phyloP scores from a whole-genome alignment of 1,284 basidiomycete species.

The Sanguinoderma infundibulare region DNA sequence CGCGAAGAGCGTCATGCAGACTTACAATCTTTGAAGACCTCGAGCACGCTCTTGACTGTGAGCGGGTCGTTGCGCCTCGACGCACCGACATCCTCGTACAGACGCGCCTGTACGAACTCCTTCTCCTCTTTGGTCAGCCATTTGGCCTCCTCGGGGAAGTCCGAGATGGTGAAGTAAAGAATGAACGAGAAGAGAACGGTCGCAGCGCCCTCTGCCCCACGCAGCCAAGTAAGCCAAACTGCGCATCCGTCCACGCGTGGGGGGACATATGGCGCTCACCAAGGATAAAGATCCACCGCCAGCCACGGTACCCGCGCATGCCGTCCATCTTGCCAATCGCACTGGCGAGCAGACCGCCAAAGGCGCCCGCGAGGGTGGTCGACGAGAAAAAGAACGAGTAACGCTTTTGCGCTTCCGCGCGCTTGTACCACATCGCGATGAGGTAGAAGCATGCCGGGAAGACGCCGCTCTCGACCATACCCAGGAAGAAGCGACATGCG shows the following conservation, averaged over 20 bases:
- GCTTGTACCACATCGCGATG: slow-evolving; percentile 43
- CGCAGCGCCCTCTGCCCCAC: slow-evolving; percentile 37
- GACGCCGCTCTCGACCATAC: slow-evolving; percentile 37
- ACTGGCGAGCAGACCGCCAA: slow-evolving; percentile 40
- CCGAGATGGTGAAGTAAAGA: slow-evolving; percentile 35
- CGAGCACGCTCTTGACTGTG: slow-evolving; percentile 24
- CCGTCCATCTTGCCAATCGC: slow-evolving; percentile 43
- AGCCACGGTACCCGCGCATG: slow-evolving; percentile 35
- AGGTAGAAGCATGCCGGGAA: slow-evolving; percentile 42
- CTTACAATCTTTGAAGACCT: slow-evolving; percentile 35
- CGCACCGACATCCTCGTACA: slow-evolving; percentile 35
- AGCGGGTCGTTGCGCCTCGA: slow-evolving; percentile 30
- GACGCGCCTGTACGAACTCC: slow-evolving; percentile 34
- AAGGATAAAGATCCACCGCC: slow-evolving; percentile 47
- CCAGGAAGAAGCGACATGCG: slow-evolving; percentile 44
- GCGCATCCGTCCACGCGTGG: neutral
- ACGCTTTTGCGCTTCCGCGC: slow-evolving; percentile 42
- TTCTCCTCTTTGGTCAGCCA: slow-evolving; percentile 37
- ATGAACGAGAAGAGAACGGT: slow-evolving; percentile 36
- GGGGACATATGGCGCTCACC: slow-evolving; percentile 38
- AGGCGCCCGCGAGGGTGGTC: slow-evolving; percentile 38
- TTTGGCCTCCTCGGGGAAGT: slow-evolving; percentile 36
- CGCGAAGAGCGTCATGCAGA: neutral
- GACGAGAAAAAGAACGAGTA: slow-evolving; percentile 43
- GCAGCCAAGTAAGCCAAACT: slow-evolving; percentile 1